Base-by-base conservation (phyloP, 495 filamentous ascomycete species). In the Annulohypoxylon nitens region DNA sequence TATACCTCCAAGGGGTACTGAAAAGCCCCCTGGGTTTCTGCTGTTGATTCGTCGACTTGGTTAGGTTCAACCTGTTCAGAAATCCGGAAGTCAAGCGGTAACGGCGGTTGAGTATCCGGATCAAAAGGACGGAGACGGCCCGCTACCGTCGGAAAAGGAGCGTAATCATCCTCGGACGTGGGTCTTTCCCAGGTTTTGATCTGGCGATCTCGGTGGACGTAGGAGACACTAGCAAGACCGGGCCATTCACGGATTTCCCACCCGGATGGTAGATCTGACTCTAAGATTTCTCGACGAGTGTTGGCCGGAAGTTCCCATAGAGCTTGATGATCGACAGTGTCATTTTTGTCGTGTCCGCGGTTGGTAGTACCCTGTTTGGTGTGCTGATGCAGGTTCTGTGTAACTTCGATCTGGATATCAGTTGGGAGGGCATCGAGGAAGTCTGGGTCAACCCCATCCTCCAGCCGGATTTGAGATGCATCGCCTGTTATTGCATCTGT, bases 21-120 rank as follows among this genome's bases (percentile, higher is more conserved):
- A 26, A 51, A 51, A 51, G 48, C 20, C 30, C 23, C 18, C 11
- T 4, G 23, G 4, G 20, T 2, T 26, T 51, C 48, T 51, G 48
- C 4, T 1, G 20, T 51, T 51, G 48, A 3, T 23, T 51, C 48
- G 48, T 26, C 18, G 10, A 4, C 23, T 20, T 51, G 18, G 20
- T 4, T 7, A 18, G 9, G 20, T 26, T 12, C 20, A 26, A 9
- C 25, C 18, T 18, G 10, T 10, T 51, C 20, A 51, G 48, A 51
- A 51, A 51, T 7, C 11, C 48, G 48, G 18, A 51, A 51, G 20
- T 51, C 48, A 51, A 51, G 48, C n/a, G 48, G 48, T 4, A 51
- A 51, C 25, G 48, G 23, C 25, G 48, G 48, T 26, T 23, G 23
- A 14, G 20, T 51, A 51, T 51, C 20, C 7, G 48, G 48, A 11